Base-by-base conservation (phyloP, 129 eudicot genomes). In the Sambucus nigra region DNA sequence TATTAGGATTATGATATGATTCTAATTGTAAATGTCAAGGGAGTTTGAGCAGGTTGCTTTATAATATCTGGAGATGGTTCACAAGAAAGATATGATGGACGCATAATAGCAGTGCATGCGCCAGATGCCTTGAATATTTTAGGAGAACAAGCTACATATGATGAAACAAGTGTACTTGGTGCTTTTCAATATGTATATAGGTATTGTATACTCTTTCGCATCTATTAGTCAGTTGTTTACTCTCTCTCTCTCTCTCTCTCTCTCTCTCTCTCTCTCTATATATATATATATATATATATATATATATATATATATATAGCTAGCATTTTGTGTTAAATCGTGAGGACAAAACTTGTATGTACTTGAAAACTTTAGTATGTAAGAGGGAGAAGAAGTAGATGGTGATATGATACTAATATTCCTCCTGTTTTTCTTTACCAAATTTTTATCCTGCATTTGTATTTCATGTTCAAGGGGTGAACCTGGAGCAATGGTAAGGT, bases 151-250 rank as follows among this genome's bases (percentile, higher is more conserved):
- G 92, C 92, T 47, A 92, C 99, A 7, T 47, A 65, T 7, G 83
- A 92, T 22, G 99, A 92, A 86, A 28, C 5, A 48, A 65, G 85
- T 68, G 67, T 92, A 64, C 79, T 92, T 24, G 96, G 99, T 31
- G 79, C 99, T 47, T 92, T 92, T 75, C 86, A 70, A 59, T 86
- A 92, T 47, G 88, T 77, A n/a, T 86, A 80, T 47, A 92, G 99
- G 99, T 82, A 59, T 23, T 32, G 6, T 32, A 4, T 47, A 4
- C 18, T 19, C 21, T 48, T 29, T 5, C n/a, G 38, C 38, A 31
- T n/a, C n/a, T n/a, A n/a, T n/a, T n/a, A n/a, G n/a, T n/a, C n/a
- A n/a, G n/a, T n/a, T n/a, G n/a, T n/a, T n/a, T n/a, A n/a, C 19
- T 31, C 19, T 7, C 20, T 39, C 45, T 25, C 26, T 5, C 11